Evolutionary conservation across 148 eudicot species (phyloP), one percentile per base, ranked within the genome.

Genomic region (Camellia lanceoleosa): DNA sequence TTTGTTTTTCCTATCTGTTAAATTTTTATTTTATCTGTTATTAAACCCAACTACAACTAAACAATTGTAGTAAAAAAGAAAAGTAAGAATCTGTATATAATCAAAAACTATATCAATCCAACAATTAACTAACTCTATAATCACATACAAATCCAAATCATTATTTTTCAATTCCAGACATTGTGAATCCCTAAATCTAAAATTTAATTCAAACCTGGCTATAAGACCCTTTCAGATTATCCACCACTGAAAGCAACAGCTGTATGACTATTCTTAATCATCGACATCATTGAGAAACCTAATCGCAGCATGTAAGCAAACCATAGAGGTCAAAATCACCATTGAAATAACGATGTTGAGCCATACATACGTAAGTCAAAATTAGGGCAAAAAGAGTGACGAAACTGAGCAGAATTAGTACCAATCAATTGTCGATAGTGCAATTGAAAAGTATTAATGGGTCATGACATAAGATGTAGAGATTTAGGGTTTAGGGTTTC

Each of bases 271-370:
- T 16, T 82, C 85, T 71, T 54, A 71, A 68, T 89, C 87, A 54
- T 85, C 92, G 41, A 87, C 83, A 66, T 82, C 89, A 63, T 68
- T 85, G 2, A 90, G 84, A 86, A 64, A 85, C 87, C 89, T 87
- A 82, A 90, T 23, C n/a, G 81, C 83, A 7, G 85, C 92, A 20
- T 91, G 94, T 55, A 89, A 74, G 20, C 80, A 70, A 64, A 81
- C 78, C 44, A 84, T 46, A n/a, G 38, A 74, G 2, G 75, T 79
- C 9, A 82, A 84, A 55, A 86, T 44, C 70, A 69, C 49, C 8
- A 63, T 7, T 18, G 91, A 61, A 10, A 80, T 82, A 23, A 87
- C 0, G 43, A 89, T 66, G 62, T 86, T 85, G 56, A 76, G 3
- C 93, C 93, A 89, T 3, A 86, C 93, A 89, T 3, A 85, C 90